These are phyloP conservation scores for Gypsophila paniculata DNA, from an alignment of 179 eudicot species.

Conservation along the genomic window DNA sequence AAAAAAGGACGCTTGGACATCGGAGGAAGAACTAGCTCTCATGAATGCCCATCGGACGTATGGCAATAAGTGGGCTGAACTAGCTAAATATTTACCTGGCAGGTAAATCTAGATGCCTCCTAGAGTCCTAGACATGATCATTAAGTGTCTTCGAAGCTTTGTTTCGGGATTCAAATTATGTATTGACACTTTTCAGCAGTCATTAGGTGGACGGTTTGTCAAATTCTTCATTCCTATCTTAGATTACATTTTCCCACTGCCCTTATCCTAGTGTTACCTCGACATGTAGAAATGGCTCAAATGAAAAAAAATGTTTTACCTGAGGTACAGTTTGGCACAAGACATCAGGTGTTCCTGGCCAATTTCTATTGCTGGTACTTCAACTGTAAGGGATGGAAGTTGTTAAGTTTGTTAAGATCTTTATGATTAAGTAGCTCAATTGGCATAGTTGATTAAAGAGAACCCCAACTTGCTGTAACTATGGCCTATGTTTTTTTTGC, in stretches of 20 bases:
- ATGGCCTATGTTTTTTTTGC: neutral
- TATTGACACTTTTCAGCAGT: neutral
- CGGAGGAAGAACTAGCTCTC: constrained; percentile 80
- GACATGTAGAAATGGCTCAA: neutral
- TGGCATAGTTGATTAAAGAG: neutral
- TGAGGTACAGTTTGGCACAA: neutral
- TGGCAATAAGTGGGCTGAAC: constrained; percentile 99
- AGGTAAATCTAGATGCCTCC: constrained; percentile 42
- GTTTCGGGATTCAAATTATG: neutral
- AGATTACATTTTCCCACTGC: neutral
- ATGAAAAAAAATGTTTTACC: neutral
- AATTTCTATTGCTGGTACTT: neutral
- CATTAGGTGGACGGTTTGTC: neutral
- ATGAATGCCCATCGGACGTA: constrained; percentile 71
- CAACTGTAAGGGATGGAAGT: too few relatives aligned
- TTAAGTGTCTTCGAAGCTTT: neutral
- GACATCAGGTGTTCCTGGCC: neutral
- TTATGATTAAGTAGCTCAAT: neutral
- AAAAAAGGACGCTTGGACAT: constrained; percentile 85
- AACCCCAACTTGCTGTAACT: neutral
- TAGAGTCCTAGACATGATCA: constrained; percentile 2
- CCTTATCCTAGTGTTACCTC: neutral
- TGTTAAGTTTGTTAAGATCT: too few relatives aligned
- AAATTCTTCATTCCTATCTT: neutral
- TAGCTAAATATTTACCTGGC: constrained; percentile 83